Percentiles rank a stretch among this genome's conserved stretches.
These are phyloP conservation scores for Heritiera littoralis DNA, from an alignment of 345 rosid genomes.

Conservation along the genomic window DNA sequence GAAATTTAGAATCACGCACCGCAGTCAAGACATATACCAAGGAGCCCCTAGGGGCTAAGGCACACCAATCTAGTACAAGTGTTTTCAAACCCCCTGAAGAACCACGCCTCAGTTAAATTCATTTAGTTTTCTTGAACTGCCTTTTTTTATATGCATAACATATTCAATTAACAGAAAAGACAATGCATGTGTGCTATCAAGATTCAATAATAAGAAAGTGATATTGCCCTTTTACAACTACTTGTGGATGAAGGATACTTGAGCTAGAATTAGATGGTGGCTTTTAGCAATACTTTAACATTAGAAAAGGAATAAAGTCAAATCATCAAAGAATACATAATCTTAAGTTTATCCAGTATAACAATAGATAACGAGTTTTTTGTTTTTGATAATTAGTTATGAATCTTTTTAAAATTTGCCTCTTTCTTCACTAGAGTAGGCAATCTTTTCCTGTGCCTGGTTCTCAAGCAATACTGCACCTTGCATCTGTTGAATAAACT, in stretches of 20 bases:
- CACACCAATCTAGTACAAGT: neutral
- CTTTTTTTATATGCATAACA: neutral
- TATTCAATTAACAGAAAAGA: conserved; percentile 4
- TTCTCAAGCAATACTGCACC: neutral
- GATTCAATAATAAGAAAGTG: neutral
- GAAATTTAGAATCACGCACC: conserved; percentile 2
- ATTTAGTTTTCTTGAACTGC: neutral
- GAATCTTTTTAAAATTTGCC: neutral
- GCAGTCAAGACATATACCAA: neutral
- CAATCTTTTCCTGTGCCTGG: neutral
- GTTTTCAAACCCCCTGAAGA: neutral
- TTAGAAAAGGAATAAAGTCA: neutral
- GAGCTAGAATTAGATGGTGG: neutral
- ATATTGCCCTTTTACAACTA: neutral
- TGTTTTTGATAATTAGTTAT: neutral
- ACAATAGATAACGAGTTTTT: neutral
- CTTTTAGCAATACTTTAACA: neutral
- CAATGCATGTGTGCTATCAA: neutral
- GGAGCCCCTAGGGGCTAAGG: neutral
- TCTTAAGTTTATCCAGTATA: neutral
- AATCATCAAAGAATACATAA: neutral
- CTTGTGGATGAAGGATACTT: neutral
- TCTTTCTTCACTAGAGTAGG: neutral
- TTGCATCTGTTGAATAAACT: neutral
- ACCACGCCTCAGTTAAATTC: neutral